A percentile compares a stretch with the other conserved stretches of the same genome.
Conservation (phyloP, 768 basidiomycete species). For the Agaricus subrufescens region DNA sequence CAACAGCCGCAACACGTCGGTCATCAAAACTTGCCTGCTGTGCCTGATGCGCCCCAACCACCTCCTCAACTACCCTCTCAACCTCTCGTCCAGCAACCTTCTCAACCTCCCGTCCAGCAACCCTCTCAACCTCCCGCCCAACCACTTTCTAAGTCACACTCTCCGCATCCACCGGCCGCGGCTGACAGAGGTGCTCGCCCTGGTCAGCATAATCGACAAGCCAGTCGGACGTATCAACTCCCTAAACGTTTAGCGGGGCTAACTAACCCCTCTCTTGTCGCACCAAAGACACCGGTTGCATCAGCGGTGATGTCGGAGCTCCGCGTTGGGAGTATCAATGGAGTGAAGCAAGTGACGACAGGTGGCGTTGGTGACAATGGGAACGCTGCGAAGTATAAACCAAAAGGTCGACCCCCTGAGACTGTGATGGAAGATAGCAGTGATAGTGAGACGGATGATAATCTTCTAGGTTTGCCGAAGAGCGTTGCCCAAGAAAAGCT, state of each 20-base stretch:
- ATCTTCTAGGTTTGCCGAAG: conserved; percentile 50
- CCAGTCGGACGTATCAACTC: conserved; percentile 5
- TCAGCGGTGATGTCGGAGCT: conserved; percentile 8
- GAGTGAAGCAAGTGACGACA: conserved; percentile 2
- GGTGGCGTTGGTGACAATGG: not conserved
- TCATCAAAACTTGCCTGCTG: not conserved
- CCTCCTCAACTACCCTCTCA: too few species aligned
- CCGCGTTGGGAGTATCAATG: conserved; percentile 7
- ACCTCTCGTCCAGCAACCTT: too few species aligned
- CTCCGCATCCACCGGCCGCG: not conserved
- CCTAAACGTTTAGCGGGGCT: conserved; percentile 4
- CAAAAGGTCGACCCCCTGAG: conserved; percentile 60
- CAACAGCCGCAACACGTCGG: too few species aligned
- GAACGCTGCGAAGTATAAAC: conserved; percentile 37
- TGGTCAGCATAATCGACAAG: conserved; percentile 1
- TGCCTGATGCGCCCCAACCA: not conserved
- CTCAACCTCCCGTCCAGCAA: too few species aligned
- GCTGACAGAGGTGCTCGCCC: not conserved
- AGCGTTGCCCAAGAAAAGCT: conserved; percentile 69
- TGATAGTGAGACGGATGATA: conserved; percentile 48
- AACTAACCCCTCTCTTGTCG: not conserved
- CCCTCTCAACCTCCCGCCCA: not conserved
- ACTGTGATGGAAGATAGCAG: conserved; percentile 56
- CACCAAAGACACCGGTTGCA: conserved; percentile 8
- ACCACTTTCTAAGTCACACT: not conserved